Conservation (phyloP, 495 filamentous ascomycete species). For the Schizothecium vesticola region DNA sequence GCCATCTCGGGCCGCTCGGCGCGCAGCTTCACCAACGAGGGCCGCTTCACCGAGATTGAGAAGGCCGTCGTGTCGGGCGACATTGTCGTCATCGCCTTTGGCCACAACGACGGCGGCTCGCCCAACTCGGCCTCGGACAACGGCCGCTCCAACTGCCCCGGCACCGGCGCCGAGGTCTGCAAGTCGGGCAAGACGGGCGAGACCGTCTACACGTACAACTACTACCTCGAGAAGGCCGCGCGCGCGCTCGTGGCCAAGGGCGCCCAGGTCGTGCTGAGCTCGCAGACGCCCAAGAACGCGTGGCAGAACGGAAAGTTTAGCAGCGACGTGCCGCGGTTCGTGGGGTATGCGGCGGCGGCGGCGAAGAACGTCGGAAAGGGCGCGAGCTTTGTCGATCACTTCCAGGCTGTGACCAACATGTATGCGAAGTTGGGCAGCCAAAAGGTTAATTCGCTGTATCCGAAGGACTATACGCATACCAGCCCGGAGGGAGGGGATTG, state of each 20-base stretch:
- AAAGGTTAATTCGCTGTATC: slow-evolving; percentile 46
- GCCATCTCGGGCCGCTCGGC: slow-evolving; percentile 56
- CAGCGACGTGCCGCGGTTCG: slow-evolving; percentile 46
- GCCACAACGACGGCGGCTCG: slow-evolving; percentile 62
- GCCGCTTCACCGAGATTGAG: slow-evolving; percentile 53
- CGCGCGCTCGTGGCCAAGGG: slow-evolving; percentile 51
- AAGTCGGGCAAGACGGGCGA: slow-evolving; percentile 43
- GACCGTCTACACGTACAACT: slow-evolving; percentile 51
- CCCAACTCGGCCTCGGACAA: slow-evolving; percentile 50
- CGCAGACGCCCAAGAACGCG: slow-evolving; percentile 57
- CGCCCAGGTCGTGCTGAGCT: slow-evolving; percentile 56
- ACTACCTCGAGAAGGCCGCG: slow-evolving; percentile 53
- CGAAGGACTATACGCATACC: slow-evolving; percentile 62
- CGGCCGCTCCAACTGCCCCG: slow-evolving; percentile 54
- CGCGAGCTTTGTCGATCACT: slow-evolving; percentile 58
- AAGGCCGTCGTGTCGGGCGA: slow-evolving; percentile 44
- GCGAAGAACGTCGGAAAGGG: slow-evolving; percentile 36
- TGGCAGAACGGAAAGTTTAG: slow-evolving; percentile 53
- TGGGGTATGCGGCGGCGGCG: slow-evolving; percentile 50
- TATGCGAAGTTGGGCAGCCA: slow-evolving; percentile 46
- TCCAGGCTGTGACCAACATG: slow-evolving; percentile 48
- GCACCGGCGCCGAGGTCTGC: slow-evolving; percentile 52
- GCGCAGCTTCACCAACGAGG: slow-evolving; percentile 56
- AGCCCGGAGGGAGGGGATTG: slow-evolving; percentile 52
- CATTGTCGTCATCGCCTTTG: slow-evolving; percentile 58